Evolutionary conservation across 2,329 filamentous ascomycete genomes (phyloP).

Genomic region (Epichloe brachyelytri): DNA sequence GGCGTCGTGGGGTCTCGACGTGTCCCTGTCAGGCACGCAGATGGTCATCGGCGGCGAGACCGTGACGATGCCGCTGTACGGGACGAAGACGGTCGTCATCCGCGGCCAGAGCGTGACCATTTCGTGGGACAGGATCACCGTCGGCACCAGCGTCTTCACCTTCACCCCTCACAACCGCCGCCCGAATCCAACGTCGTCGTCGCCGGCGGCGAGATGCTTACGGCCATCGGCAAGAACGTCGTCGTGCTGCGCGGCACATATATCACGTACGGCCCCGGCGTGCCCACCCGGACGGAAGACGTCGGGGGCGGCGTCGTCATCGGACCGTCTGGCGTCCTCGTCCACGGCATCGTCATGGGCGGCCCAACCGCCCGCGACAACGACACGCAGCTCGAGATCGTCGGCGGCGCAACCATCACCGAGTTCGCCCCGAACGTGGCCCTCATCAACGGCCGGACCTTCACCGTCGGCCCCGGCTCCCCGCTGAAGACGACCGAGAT

Average conservation of each 20-base stretch:
- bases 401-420: slow-evolving; percentile 40
- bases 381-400: slow-evolving; percentile 31
- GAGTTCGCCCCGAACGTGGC: slow-evolving; percentile 34
- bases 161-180: slow-evolving; percentile 16
- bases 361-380: slow-evolving; percentile 23
- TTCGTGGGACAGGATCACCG: slow-evolving; percentile 21
- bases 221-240: slow-evolving; percentile 27
- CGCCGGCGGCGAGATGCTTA: slow-evolving; percentile 34
- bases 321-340: slow-evolving; percentile 29
- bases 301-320: slow-evolving; percentile 40
- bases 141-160: slow-evolving; percentile 25
- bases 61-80: slow-evolving; percentile 26
- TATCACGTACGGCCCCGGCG: slow-evolving; percentile 30
- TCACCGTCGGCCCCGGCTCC: slow-evolving; percentile 34
- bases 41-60: slow-evolving; percentile 29
- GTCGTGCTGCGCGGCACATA: slow-evolving; percentile 30
- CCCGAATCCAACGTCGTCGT: slow-evolving; percentile 30
- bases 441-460: slow-evolving; percentile 36
- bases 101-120: slow-evolving; percentile 21
- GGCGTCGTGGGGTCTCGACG: slow-evolving; percentile 26
- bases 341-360: slow-evolving; percentile 30
- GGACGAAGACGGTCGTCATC: slow-evolving; percentile 21
- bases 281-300: slow-evolving; percentile 21
- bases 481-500: slow-evolving; percentile 31
- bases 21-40: slow-evolving; percentile 28